Evolutionary conservation across 2,329 filamentous ascomycete species (phyloP), one percentile per base, ranked within the genome.

Genomic region (Teratosphaeria pseudoeucalypti): DNA sequence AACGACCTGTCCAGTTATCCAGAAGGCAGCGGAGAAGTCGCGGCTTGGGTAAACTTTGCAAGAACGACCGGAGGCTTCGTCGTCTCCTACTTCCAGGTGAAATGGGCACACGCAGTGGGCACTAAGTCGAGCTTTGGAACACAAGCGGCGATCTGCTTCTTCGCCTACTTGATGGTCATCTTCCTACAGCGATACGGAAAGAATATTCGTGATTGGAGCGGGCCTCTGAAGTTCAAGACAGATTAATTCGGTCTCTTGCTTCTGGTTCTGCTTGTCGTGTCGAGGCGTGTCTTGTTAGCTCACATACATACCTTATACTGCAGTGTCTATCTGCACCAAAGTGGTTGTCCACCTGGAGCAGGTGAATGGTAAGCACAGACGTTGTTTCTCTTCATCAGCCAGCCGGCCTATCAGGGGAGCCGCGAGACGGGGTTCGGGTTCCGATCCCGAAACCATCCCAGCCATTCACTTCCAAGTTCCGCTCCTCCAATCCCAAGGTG

Each of bases 21-120:
- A 0, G 77, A 82, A 67, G 80, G 77, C 2, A 77, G 75, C n/a
- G 80, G 80, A 3, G 80, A 82, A 65, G 79, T 82, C 2, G 76
- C 76, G 6, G 76, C 78, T 0, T 81, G 78, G 78, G 69, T 83
- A 55, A 82, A 81, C 67, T 75, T 79, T 57, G 75, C 74, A 1
- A 71, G 80, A 1, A 79, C 78, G 0, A 65, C 76, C 2, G 79
- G 79, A 23, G 80, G 80, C 0, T 82, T 83, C 62, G 75, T 79
- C 57, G 73, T 81, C 19, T 76, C 72, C 27, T 82, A 82, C 64
- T 80, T 82, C 60, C 78, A 82, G 73, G 75, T 82, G 2, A 69
- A 70, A 6, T 83, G 81, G 81, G 78, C 60, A 9, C 27, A 37
- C 16, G 54, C 23, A 9, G 34, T 52, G 26, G 63, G 64, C 5